Evolutionary conservation across 192 early-diverging fungal species (phyloP), one percentile per base, ranked within the genome.

Genomic region (Gaertneriomyces semiglobifer): DNA sequence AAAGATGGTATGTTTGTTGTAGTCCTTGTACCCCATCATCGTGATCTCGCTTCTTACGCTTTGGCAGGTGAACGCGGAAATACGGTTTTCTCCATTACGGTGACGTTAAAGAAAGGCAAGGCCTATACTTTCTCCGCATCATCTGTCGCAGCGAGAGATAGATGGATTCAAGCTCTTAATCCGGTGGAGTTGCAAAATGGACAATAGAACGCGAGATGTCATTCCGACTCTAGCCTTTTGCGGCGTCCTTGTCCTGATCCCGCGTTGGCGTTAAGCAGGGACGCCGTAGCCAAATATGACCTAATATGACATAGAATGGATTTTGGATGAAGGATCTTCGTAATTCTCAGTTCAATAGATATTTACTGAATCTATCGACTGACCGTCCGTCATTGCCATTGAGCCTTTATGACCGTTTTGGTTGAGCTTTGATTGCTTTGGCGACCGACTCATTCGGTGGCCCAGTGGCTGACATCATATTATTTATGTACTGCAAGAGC

Each of bases 401-500:
- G 25, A 33, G 25, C 25, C 25, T 2, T 33, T 33, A 33, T 0
- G 25, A 33, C 25, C 25, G 25, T 33, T 33, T 33, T 33, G 25
- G 25, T 33, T 33, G 25, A 52, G 6, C 50, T 52, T 20, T 52
- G 5, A 6, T 58, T 38, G 14, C n/a, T 33, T 58, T 58, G 16
- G 14, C 14, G 16, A 33, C 56, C 56, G n/a, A 47, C 60, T 61
- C 18, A 4, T 63, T 57, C 18, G 20, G 16, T 11, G 72, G 39
- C 8, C 74, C 74, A 12, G 72, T 64, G 14, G 78, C 68, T 11
- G 41, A 14, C 73, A 81, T 76, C 6, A 81, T 68, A 55, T 81
- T 81, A 64, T 81, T 81, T 20, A 81, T 73, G 61, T 81, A 81
- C 59, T 81, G 69, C 16, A 81, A 48, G 14, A 81, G 62, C 53